These are phyloP conservation scores for Mycotypha africana DNA, from an alignment of 371 early-diverging fungal genomes.

Conservation along the genomic window DNA sequence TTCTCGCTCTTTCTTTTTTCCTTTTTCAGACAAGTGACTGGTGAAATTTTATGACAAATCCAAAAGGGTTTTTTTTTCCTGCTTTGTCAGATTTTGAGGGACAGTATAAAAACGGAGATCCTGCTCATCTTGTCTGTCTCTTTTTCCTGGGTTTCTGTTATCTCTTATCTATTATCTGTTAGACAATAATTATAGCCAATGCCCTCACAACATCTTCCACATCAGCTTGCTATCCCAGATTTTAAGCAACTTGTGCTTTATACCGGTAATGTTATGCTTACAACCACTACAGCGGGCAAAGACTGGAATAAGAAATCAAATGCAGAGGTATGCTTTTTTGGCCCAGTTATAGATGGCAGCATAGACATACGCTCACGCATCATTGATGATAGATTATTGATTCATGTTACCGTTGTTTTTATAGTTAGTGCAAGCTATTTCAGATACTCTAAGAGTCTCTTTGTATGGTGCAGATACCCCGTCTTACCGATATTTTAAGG, in stretches of 20 bases:
- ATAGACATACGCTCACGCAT: background rate
- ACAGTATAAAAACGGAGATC: too few relatives aligned
- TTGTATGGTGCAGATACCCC: conserved; percentile 18
- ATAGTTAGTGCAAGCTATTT: conserved; percentile 44
- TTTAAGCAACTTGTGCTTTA: conserved; percentile 41
- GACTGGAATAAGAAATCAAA: conserved; percentile 41
- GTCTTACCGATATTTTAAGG: conserved; percentile 24
- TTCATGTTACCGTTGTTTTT: background rate
- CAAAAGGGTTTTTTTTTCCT: too few relatives aligned
- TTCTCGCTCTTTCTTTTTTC: too few relatives aligned
- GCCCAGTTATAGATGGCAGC: background rate
- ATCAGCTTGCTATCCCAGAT: conserved; percentile 16
- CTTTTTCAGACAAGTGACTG: too few relatives aligned
- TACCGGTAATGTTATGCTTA: conserved; percentile 54
- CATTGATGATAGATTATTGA: background rate
- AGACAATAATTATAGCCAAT: too few relatives aligned
- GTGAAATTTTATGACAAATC: too few relatives aligned
- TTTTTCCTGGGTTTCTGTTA: too few relatives aligned
- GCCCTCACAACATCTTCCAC: conserved; percentile 22
- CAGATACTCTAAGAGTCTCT: conserved; percentile 42
- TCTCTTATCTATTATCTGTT: too few relatives aligned
- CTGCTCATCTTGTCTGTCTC: too few relatives aligned
- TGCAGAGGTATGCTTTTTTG: conserved; percentile 43
- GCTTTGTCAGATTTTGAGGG: too few relatives aligned
- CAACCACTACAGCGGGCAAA: conserved; percentile 30